Percentiles rank a stretch among this genome's conserved stretches.
Conservation (phyloP, 177 flowering plant genomes). For the Vitis hybrid region DNA sequence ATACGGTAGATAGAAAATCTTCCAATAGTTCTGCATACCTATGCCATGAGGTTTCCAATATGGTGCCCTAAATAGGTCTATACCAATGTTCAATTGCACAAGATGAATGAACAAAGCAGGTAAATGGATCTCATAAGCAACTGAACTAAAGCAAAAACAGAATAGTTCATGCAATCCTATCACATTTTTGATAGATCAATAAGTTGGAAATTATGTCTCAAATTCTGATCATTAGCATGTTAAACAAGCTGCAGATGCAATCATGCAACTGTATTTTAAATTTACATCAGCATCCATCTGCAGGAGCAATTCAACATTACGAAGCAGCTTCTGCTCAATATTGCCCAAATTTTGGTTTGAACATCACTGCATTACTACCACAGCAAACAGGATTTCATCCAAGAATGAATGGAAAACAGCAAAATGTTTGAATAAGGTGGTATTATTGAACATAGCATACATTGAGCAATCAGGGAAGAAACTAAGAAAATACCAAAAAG, state of each 20-base stretch:
- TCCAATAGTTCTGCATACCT: too few relatives aligned
- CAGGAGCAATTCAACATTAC: background rate
- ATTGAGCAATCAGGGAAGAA: background rate
- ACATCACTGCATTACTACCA: background rate
- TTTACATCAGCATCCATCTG: too few relatives aligned
- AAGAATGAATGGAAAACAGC: background rate
- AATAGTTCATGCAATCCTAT: background rate
- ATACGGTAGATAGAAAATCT: too few relatives aligned
- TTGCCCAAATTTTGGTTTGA: background rate
- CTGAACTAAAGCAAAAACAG: background rate
- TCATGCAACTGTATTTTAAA: too few relatives aligned
- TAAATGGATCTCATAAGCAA: background rate
- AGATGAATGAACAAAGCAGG: background rate
- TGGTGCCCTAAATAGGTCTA: too few relatives aligned
- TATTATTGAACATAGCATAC: background rate
- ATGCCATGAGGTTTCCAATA: too few relatives aligned
- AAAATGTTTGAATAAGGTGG: background rate
- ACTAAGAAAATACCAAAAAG: background rate
- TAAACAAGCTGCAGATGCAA: too few relatives aligned
- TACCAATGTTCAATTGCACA: too few relatives aligned
- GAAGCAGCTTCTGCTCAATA: background rate
- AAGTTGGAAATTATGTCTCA: background rate
- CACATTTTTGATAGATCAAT: background rate
- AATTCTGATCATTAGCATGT: background rate
- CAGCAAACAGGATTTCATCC: background rate